phyloP scores from a whole-genome alignment of 306 rosid species.

The Sicyos edulis region DNA sequence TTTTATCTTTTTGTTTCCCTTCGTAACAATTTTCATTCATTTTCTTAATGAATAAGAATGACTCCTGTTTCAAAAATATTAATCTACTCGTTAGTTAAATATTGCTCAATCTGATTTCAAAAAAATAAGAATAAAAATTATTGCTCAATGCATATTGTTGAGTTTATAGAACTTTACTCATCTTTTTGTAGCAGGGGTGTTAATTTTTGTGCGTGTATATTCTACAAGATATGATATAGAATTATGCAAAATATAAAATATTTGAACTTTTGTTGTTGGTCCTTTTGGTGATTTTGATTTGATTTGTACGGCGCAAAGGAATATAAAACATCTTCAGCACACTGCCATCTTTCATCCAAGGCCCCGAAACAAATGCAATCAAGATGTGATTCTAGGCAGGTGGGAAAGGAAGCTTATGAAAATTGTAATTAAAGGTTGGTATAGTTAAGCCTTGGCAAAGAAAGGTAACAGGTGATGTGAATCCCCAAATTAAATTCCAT shows the following conservation, averaged over 20 bases:
- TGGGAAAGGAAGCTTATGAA: background rate
- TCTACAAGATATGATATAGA: background rate
- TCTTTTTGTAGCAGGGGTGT: background rate
- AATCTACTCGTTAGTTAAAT: background rate
- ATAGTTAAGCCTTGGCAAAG: conserved; percentile 26
- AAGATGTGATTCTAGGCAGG: background rate
- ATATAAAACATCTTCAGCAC: background rate
- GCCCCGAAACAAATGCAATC: background rate
- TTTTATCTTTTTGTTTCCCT: no score
- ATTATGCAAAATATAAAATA: background rate
- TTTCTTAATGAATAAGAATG: no score
- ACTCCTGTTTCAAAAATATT: no score
- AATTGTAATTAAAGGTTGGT: conserved; percentile 18
- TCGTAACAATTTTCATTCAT: no score
- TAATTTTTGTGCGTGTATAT: background rate
- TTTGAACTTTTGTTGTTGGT: background rate
- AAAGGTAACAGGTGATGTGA: conserved; percentile 33
- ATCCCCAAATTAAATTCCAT: background rate
- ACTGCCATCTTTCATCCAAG: background rate
- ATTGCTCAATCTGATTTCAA: background rate
- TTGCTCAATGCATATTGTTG: background rate
- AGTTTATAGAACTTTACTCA: conserved; percentile 1
- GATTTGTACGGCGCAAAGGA: background rate
- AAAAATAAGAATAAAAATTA: no score
- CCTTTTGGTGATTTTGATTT: background rate